phyloP scores from a whole-genome alignment of 75 land plant genomes.

The Pseudotsuga menziesii region DNA sequence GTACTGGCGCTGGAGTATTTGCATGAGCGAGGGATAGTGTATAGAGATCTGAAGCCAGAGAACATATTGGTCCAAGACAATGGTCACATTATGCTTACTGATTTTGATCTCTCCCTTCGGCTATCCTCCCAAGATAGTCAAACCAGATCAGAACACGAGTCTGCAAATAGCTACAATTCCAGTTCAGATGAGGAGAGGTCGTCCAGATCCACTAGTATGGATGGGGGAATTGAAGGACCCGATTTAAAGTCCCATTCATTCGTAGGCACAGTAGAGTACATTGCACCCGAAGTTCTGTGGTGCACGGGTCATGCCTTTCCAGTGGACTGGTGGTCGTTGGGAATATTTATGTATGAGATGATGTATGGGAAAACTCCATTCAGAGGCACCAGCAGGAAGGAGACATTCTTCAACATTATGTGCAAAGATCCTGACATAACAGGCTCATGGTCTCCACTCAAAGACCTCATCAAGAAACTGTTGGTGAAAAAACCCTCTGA shows the following conservation, averaged over 20 bases:
- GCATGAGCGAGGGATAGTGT: slow-evolving; percentile 53
- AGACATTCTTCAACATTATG: slow-evolving; percentile 68
- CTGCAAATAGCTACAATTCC: background rate
- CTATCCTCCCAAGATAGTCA: slow-evolving; percentile 13
- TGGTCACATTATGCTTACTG: slow-evolving; percentile 79
- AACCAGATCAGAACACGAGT: background rate
- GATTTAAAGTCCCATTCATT: slow-evolving; percentile 13
- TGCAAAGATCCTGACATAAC: slow-evolving; percentile 41
- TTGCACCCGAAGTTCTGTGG: slow-evolving; percentile 29
- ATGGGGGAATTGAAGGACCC: slow-evolving; percentile 10
- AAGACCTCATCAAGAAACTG: slow-evolving; percentile 50
- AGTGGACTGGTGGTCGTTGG: slow-evolving; percentile 89
- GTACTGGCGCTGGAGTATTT: slow-evolving; percentile 60
- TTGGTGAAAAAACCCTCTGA: slow-evolving; percentile 59
- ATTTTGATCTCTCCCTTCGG: slow-evolving; percentile 71
- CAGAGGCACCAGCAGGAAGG: slow-evolving; percentile 55
- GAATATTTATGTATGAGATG: slow-evolving; percentile 71
- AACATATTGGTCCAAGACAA: slow-evolving; percentile 62
- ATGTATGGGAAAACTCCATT: slow-evolving; percentile 75
- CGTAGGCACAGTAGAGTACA: slow-evolving; percentile 34
- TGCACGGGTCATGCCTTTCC: slow-evolving; percentile 24
- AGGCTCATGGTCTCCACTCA: slow-evolving; percentile 28
- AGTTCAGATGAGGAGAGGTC: background rate
- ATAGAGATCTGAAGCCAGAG: slow-evolving; percentile 84
- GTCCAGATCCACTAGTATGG: background rate